A percentile compares a stretch with the other conserved stretches of the same genome.
Evolutionary conservation across 139 green algal genomes (phyloP).

Genomic region (Parachlorella kessleri): DNA sequence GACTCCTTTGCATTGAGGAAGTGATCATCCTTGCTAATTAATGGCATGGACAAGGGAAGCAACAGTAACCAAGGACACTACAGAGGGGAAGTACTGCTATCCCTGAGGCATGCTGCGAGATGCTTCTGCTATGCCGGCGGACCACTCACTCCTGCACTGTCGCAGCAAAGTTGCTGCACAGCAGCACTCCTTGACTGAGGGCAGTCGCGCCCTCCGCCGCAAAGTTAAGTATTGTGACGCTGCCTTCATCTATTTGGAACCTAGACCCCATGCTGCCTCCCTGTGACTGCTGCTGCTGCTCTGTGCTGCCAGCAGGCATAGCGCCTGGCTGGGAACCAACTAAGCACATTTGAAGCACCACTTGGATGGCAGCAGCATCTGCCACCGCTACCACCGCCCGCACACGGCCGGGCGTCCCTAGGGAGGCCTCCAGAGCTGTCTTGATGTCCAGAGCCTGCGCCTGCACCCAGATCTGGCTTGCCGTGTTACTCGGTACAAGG

Average conservation of each 20-base stretch:
- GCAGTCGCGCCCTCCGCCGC: not conserved
- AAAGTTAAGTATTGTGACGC: not conserved
- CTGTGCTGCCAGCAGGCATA: not conserved
- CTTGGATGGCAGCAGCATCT: not conserved
- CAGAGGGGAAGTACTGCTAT: too few species aligned
- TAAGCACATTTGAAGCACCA: too few species aligned
- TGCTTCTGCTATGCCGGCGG: too few species aligned
- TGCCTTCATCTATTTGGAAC: not conserved
- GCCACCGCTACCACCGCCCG: not conserved
- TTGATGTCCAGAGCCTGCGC: constrained; percentile 8
- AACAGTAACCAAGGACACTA: too few species aligned
- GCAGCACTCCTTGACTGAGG: not conserved
- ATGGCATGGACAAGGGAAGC: too few species aligned
- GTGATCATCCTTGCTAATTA: too few species aligned
- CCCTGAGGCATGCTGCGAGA: too few species aligned
- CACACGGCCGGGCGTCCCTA: not conserved
- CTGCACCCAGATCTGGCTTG: too few species aligned
- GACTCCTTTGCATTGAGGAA: too few species aligned
- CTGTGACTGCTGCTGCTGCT: not conserved
- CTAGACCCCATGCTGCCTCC: not conserved
- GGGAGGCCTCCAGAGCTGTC: constrained; percentile 2
- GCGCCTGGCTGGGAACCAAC: too few species aligned
- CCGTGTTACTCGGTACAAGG: too few species aligned
- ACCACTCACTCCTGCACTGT: too few species aligned
- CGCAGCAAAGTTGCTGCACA: not conserved